Evolutionary conservation across 2,329 filamentous ascomycete species (phyloP).

Genomic region (Penicillium sp.): DNA sequence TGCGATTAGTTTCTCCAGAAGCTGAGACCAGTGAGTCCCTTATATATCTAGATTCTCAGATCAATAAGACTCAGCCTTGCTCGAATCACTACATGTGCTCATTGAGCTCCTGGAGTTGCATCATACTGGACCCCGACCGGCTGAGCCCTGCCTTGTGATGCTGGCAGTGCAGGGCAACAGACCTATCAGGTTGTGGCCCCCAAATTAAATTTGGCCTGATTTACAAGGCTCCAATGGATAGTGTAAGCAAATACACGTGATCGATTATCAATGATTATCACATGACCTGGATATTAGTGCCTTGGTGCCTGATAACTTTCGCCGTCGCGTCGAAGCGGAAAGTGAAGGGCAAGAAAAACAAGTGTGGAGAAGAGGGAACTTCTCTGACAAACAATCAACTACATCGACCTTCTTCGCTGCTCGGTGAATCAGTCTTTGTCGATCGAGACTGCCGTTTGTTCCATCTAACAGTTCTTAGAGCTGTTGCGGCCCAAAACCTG

Average conservation of each 20-base stretch:
- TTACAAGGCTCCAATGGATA: neutral
- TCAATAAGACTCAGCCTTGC: neutral
- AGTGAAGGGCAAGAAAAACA: conserved; percentile 10
- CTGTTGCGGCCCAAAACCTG: conserved; percentile 21
- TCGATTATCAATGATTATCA: accelerated
- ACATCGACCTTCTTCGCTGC: neutral
- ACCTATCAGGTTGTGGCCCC: neutral
- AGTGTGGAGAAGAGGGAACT: neutral
- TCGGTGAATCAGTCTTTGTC: neutral
- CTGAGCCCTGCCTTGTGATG: neutral
- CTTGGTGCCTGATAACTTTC: conserved; percentile 6
- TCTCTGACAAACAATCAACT: neutral
- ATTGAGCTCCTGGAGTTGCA: neutral
- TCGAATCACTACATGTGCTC: neutral
- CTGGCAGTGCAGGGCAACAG: neutral
- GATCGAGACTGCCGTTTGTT: neutral
- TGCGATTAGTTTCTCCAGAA: neutral
- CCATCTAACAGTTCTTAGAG: conserved; percentile 5
- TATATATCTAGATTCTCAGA: neutral
- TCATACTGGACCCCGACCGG: neutral
- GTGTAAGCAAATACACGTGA: neutral
- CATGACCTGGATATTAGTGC: neutral
- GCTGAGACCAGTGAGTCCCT: neutral
- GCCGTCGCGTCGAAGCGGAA: conserved; percentile 12
- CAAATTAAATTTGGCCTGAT: neutral